A percentile compares a stretch with the other conserved stretches of the same genome.
These are phyloP conservation scores for Paramecium tetraurelia DNA, from an alignment of 73 alveolate genomes.

Conservation along the genomic window DNA sequence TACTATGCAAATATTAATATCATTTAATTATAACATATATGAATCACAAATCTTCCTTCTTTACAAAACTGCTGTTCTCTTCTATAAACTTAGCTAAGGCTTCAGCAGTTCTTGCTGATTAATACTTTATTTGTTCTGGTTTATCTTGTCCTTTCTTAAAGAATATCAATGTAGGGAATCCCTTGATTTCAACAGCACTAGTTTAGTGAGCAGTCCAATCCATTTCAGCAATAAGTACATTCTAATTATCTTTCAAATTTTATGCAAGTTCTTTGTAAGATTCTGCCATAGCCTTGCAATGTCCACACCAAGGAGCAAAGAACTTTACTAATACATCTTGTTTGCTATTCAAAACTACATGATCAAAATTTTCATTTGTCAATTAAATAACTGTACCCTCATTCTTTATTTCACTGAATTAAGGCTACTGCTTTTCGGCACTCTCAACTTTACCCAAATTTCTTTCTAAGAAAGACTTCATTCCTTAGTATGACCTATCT, in stretches of 20 bases:
- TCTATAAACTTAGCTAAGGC: background rate
- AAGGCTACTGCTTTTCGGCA: background rate
- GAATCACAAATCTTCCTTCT: slow-evolving; percentile 26
- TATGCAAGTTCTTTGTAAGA: slow-evolving; percentile 92
- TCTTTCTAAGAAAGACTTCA: background rate
- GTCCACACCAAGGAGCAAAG: slow-evolving; percentile 95
- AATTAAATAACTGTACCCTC: background rate
- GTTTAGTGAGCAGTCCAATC: slow-evolving; percentile 90
- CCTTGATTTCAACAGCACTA: slow-evolving; percentile 83
- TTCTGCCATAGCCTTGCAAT: slow-evolving; percentile 92
- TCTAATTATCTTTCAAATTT: slow-evolving; percentile 67
- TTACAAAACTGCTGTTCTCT: background rate
- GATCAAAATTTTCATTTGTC: background rate
- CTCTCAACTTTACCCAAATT: background rate
- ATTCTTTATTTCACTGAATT: background rate
- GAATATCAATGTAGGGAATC: slow-evolving; percentile 95
- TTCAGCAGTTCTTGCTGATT: background rate
- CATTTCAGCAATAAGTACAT: slow-evolving; percentile 86
- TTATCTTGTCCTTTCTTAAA: slow-evolving; percentile 62
- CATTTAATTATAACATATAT: background rate
- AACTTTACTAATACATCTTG: slow-evolving; percentile 72
- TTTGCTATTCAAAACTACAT: slow-evolving; percentile 38
- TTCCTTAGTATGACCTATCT: background rate
- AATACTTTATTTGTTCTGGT: background rate
- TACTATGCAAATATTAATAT: background rate